Percentiles rank a stretch among this genome's conserved stretches.
phyloP scores from a whole-genome alignment of 306 rosid species.

The Malus fusca region DNA sequence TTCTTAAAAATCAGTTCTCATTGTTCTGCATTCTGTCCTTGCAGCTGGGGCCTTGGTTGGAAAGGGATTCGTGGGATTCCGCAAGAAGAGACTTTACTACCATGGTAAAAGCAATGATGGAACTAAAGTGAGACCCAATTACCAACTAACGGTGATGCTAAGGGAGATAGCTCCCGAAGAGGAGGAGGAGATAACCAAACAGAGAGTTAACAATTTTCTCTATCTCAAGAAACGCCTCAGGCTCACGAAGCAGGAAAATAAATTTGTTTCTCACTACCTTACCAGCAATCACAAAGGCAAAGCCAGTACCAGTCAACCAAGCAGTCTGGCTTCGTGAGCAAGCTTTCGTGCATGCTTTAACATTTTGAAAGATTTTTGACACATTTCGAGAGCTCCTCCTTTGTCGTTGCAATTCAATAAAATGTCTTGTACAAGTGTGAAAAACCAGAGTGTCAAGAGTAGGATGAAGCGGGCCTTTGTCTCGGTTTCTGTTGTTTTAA shows the following conservation, averaged over 20 bases:
- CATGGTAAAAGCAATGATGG: slow-evolving; percentile 48
- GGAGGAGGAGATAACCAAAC: slow-evolving; percentile 72
- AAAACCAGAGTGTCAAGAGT: too few species aligned
- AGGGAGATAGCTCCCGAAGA: slow-evolving; percentile 82
- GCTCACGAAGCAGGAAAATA: slow-evolving; percentile 29
- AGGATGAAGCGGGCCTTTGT: too few species aligned
- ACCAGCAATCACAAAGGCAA: slow-evolving; percentile 64
- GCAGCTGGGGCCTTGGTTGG: slow-evolving; percentile 83
- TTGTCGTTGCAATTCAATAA: too few species aligned
- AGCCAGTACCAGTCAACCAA: slow-evolving; percentile 15
- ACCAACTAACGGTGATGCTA: slow-evolving; percentile 65
- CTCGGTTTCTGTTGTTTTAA: too few species aligned
- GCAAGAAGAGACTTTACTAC: slow-evolving; percentile 33
- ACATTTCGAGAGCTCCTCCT: too few species aligned
- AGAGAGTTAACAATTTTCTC: slow-evolving; percentile 58
- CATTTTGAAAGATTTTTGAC: too few species aligned
- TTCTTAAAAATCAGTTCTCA: too few species aligned
- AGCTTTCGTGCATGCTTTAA: too few species aligned
- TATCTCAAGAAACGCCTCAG: slow-evolving; percentile 49
- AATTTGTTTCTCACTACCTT: slow-evolving; percentile 76
- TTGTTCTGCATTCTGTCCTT: neutral
- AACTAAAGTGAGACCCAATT: slow-evolving; percentile 45
- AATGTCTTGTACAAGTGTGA: too few species aligned
- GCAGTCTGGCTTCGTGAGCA: neutral
- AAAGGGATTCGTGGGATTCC: slow-evolving; percentile 43